A percentile compares a stretch with the other conserved stretches of the same genome.
Evolutionary conservation across 345 rosid genomes (phyloP).

Genomic region (Capsella bursapastoris): DNA sequence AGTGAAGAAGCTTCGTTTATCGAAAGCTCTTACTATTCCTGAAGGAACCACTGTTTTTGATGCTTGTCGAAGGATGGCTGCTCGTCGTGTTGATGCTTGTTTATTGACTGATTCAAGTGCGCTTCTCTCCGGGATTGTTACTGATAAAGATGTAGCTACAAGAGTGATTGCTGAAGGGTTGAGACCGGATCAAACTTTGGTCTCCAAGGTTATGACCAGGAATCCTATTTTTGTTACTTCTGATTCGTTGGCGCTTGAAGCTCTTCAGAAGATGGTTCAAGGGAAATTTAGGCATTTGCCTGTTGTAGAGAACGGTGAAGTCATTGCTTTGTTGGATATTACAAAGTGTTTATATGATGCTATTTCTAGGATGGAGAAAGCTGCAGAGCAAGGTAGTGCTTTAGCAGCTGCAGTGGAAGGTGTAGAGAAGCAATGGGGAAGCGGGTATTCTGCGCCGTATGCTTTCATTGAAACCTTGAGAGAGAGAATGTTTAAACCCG

Average conservation of each 20-base stretch:
- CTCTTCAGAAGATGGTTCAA: slow-evolving; percentile 97
- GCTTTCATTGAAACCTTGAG: slow-evolving; percentile 92
- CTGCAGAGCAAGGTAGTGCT: slow-evolving; percentile 96
- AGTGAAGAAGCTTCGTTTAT: slow-evolving; percentile 84
- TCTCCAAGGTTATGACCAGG: slow-evolving; percentile 92
- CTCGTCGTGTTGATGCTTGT: slow-evolving; percentile 92
- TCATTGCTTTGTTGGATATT: slow-evolving; percentile 92
- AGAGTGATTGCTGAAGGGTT: slow-evolving; percentile 95
- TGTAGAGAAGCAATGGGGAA: slow-evolving; percentile 94
- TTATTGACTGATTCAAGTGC: slow-evolving; percentile 90
- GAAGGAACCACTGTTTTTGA: slow-evolving; percentile 90
- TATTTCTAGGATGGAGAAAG: slow-evolving; percentile 97
- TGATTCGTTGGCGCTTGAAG: slow-evolving; percentile 88
- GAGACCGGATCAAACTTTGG: slow-evolving; percentile 86
- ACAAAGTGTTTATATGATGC: slow-evolving; percentile 98
- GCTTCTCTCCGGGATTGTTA: slow-evolving; percentile 86
- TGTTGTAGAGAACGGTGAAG: slow-evolving; percentile 98
- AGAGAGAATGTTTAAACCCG: slow-evolving; percentile 96
- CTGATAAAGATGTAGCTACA: slow-evolving; percentile 86
- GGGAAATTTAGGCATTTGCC: slow-evolving; percentile 99
- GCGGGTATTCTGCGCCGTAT: slow-evolving; percentile 71
- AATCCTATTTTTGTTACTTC: slow-evolving; percentile 88
- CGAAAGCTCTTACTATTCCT: slow-evolving; percentile 95
- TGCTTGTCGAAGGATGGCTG: slow-evolving; percentile 93
- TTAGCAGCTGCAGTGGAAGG: slow-evolving; percentile 99